A percentile compares a stretch with the other conserved stretches of the same genome.
phyloP scores from a whole-genome alignment of 2,329 filamentous ascomycete species.

The Colletotrichum sp. region DNA sequence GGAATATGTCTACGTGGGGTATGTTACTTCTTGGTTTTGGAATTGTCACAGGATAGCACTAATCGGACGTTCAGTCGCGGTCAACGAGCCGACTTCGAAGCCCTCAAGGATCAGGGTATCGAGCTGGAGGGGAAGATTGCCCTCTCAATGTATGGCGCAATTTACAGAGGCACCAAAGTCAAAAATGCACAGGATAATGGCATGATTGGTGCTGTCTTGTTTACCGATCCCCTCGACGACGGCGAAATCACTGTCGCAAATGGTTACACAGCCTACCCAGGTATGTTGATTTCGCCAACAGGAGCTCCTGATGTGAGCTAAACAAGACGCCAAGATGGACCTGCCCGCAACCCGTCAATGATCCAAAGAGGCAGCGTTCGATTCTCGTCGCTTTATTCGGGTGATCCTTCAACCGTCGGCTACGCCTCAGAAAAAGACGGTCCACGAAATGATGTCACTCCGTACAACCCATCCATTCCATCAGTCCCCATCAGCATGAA shows the following conservation, averaged over 20 bases:
- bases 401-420: neutral
- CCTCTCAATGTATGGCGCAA: constrained; percentile 1
- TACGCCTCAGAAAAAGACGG: constrained; percentile 10
- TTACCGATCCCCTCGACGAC: constrained; percentile 3
- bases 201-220: constrained; percentile 6
- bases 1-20: constrained; percentile 11
- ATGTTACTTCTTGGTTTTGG: rapidly evolving
- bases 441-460: neutral
- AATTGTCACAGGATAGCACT: neutral
- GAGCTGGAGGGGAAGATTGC: constrained; percentile 6
- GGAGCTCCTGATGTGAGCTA: rapidly evolving
- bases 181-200: constrained; percentile 9
- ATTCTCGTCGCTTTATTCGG: constrained; percentile 3
- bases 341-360: constrained; percentile 3
- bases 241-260: constrained; percentile 12
- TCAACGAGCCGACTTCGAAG: neutral
- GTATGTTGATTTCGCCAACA: neutral
- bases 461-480: constrained; percentile 1
- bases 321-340: neutral
- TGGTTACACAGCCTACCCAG: constrained; percentile 1
- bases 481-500: constrained; percentile 10
- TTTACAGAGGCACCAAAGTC: constrained; percentile 5
- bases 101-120: neutral
- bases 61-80: neutral
- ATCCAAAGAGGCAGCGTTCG: constrained; percentile 14